Evolutionary conservation across 768 basidiomycete genomes (phyloP), one percentile per base, ranked within the genome.

Genomic region (Amanita muscaria): DNA sequence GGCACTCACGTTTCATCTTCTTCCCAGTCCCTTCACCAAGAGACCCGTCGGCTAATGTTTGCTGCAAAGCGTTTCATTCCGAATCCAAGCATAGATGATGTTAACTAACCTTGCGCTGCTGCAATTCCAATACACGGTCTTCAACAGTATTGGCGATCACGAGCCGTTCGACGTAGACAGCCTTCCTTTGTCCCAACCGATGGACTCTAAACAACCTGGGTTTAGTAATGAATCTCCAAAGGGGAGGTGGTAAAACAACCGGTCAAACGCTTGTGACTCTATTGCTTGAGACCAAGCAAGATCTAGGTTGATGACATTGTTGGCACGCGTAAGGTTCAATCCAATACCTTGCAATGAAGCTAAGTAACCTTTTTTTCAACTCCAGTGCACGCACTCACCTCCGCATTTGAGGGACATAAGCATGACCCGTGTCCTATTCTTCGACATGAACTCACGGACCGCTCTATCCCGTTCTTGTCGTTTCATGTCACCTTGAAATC

Each of bases 401-500:
- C 80, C 79, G 51, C 79, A 80, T 52, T 81, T 79, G 31, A 77
- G 56, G 1, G 73, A 76, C 74, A 80, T 76, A 29, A 82, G 59
- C 76, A 82, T 79, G 31, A 78, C 66, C 4, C 64, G 63, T 2
- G 73, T 73, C 38, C 74, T 76, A 50, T 75, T 72, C 50, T 69
- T 71, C 2, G 69, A 60, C 80, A 80, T 80, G 64, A 83, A 83
- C 1, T 66, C 65, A 10, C 67, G 66, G 21, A 83, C 69, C 21
- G 79, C 73, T 31, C 65, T 59, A 30, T 79, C 74, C 12, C 80
- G 73, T 52, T 76, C 67, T 12, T 42, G 33, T 11, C 69, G 62
- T 38, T 59, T 69, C 80, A 83, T 81, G 40, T 72, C 65, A 10
- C 80, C 80, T 59, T 80, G 76, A 47, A 77, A 80, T 49, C 76